These are phyloP conservation scores for Chenopodium formosanum DNA, from an alignment of 148 eudicot species.

Conservation along the genomic window DNA sequence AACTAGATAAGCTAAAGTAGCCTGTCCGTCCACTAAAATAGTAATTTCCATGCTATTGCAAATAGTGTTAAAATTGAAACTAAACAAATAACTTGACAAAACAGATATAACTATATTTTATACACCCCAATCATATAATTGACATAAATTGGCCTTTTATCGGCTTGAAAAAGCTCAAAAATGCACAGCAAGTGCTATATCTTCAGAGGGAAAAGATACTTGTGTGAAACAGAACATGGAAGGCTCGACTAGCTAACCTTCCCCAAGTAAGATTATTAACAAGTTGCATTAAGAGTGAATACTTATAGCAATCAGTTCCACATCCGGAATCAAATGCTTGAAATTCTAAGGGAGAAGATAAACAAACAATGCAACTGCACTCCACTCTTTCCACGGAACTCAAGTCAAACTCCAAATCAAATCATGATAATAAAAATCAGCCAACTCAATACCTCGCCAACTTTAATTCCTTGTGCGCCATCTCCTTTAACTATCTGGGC, in stretches of 20 bases:
- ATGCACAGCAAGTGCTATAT: too few relatives aligned
- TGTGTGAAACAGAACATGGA: too few relatives aligned
- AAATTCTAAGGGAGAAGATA: neutral
- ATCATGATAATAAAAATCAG: neutral
- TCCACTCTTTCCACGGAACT: neutral
- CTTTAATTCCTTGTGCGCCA: constrained; percentile 81
- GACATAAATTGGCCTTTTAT: too few relatives aligned
- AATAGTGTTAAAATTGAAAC: too few relatives aligned
- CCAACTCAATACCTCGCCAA: constrained; percentile 65
- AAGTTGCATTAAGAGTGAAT: neutral
- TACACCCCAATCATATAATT: too few relatives aligned
- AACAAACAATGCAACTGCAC: neutral
- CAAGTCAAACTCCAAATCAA: neutral
- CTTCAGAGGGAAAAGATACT: too few relatives aligned
- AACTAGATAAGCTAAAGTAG: too few relatives aligned
- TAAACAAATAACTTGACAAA: too few relatives aligned
- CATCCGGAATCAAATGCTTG: neutral
- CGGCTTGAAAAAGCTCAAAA: too few relatives aligned
- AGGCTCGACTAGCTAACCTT: neutral
- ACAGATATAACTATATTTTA: too few relatives aligned
- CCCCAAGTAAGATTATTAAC: neutral
- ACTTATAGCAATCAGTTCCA: neutral
- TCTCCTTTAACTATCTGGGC: constrained; percentile 88
- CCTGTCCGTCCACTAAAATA: too few relatives aligned
- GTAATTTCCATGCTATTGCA: too few relatives aligned